phyloP scores from a whole-genome alignment of 768 basidiomycete species.

The Coprinellus aureogranulatus region DNA sequence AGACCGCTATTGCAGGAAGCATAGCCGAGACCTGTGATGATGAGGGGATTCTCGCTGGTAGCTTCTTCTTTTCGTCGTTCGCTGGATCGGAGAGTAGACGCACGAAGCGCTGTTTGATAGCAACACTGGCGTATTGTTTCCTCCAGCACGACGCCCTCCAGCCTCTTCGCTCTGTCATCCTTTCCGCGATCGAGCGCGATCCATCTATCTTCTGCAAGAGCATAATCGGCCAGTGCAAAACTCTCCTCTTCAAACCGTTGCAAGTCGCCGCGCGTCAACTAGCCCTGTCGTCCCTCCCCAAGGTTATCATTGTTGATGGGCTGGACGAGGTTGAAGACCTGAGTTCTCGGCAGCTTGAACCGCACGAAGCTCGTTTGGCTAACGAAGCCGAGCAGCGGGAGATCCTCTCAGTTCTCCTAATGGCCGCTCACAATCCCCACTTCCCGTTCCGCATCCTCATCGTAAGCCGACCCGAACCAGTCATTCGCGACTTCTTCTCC shows the following conservation, averaged over 20 bases:
- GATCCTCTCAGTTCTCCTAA: slow-evolving; percentile 5
- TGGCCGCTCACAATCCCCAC: background rate
- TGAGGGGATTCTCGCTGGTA: slow-evolving; percentile 2
- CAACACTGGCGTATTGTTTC: background rate
- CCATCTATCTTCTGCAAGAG: background rate
- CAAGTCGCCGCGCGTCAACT: background rate
- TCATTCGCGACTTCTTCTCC: background rate
- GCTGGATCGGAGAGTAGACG: background rate
- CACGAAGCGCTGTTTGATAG: background rate
- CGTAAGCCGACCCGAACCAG: slow-evolving; percentile 7
- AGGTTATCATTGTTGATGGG: slow-evolving; percentile 10
- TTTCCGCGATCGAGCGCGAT: background rate
- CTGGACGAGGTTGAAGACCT: slow-evolving; percentile 9
- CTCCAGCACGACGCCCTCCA: background rate
- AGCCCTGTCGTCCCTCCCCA: background rate
- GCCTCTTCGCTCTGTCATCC: background rate
- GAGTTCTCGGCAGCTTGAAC: no score
- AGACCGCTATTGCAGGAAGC: slow-evolving; percentile 8
- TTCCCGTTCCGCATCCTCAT: slow-evolving; percentile 5
- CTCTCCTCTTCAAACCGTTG: background rate
- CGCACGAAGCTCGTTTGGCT: background rate
- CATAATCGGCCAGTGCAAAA: background rate
- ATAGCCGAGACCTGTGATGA: slow-evolving; percentile 2
- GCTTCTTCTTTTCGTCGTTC: slow-evolving; percentile 11
- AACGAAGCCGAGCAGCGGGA: background rate